Conservation (phyloP, 129 eudicot genomes). For the Glebionis coronaria region DNA sequence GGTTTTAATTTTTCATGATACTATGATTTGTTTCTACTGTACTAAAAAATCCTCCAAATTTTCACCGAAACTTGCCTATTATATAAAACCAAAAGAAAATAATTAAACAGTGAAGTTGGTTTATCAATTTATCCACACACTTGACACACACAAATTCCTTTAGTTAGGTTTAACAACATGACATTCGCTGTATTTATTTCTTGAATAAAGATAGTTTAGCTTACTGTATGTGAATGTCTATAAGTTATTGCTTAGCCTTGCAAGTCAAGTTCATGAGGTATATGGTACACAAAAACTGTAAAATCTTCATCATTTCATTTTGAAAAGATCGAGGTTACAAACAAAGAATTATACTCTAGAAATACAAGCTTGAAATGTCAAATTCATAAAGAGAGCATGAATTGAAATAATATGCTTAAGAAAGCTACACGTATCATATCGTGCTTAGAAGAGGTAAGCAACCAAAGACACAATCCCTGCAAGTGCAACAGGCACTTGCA, state of each 20-base stretch:
- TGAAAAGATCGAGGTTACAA: background rate
- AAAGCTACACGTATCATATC: background rate
- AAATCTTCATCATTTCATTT: conserved; percentile 18
- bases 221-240: background rate
- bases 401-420: background rate
- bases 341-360: conserved; percentile 11
- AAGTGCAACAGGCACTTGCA: conserved; percentile 35
- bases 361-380: conserved; percentile 6
- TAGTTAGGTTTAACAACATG: background rate
- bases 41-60: no score
- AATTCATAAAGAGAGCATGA: background rate
- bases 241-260: background rate
- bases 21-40: no score
- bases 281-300: background rate
- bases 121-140: background rate
- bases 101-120: no score
- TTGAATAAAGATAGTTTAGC: background rate
- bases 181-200: background rate
- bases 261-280: background rate
- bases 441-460: conserved; percentile 34
- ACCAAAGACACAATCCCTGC: conserved; percentile 31
- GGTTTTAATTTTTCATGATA: no score
- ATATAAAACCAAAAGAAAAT: no score
- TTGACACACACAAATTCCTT: no score
- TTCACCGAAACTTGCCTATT: no score